Evolutionary conservation across 495 filamentous ascomycete genomes (phyloP), one percentile per base, ranked within the genome.

Genomic region (Mytilinidion resinicola): DNA sequence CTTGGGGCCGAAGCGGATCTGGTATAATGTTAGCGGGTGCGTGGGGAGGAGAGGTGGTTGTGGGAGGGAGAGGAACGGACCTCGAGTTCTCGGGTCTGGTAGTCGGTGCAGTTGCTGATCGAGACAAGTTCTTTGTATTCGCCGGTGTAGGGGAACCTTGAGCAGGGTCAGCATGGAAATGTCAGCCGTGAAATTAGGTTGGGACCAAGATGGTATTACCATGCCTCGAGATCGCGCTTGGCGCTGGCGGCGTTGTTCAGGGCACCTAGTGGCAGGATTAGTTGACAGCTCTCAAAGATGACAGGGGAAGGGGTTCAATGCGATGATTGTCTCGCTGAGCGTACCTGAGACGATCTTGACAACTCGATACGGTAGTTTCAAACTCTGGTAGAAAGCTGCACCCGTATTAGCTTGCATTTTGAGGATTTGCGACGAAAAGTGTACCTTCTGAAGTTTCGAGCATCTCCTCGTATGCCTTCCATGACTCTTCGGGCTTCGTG

Each of bases 81-180:
- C 35, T 95, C 89, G 7, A 96, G 77, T 51, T 86, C 90, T 46
- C 91, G 78, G 35, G 88, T 85, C 75, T 96, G 91, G 78, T 96
- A 96, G 70, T 96, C 91, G 0, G 89, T 93, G 77, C 91, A 96
- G 74, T 96, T 96, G 55, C 87, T 91, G 78, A 90, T 95, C 21
- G 90, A 95, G 41, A 98, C 92, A 12, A 96, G 80, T 72, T 96
- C 65, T 74, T 97, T 98, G 80, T 96, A 97, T 71, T 97, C 95
- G 59, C 88, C 85, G 64, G 92, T 89, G 80, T 89, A 91, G 20
- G 91, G 95, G 74, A 97, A 97, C 37, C 25, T 53, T 3, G 10
- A 42, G 11, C 4, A 42, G 39, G 1, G 39, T 42, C 9, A 42
- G 39, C 6, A 30, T 30, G 25, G 2, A 19, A 2, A 17, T 49